Evolutionary conservation across 1,139 yeast species (phyloP), one percentile per base, ranked within the genome.

Genomic region (Yamadazyma diospyri): DNA sequence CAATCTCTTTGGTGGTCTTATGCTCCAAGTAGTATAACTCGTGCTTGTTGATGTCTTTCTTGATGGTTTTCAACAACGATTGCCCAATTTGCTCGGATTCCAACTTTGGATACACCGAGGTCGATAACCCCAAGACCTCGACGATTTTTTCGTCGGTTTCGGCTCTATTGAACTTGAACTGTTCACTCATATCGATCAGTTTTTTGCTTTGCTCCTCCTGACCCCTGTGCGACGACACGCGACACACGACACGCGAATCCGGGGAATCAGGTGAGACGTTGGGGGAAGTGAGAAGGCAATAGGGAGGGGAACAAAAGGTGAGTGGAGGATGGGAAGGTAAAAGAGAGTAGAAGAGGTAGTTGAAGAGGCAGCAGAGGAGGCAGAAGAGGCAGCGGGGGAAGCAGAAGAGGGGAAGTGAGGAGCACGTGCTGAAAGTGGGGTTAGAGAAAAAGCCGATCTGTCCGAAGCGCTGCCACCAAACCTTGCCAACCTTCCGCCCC

Each of bases 21-120:
- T 61, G 65, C 36, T 56, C 58, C 17, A 60, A 47, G 37, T 57
- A 60, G 38, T 55, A 64, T n/a, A 55, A 59, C 21, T 45, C 42
- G 27, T 32, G 29, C 15, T 35, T 38, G n/a, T 29, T 27, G 25
- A 60, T 59, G 16, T 57, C 45, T 23, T 66, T 62, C 3, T 50
- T 45, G 32, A 86, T 55, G 39, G 83, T 23, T 2, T 32, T 31
- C 12, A 29, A 23, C 22, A 42, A 25, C 5, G 48, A 36, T 12
- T 43, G 44, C n/a, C 57, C 65, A 37, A 55, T 60, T 29, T 60
- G 49, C 14, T 50, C 48, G 1, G 55, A 44, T 4, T 55, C 37
- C 23, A 61, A 37, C 6, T 46, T 40, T 1, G 55, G 57, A 63
- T 69, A 61, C 36, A 58, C 61, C 4, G 52, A 32, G 3, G 59